Evolutionary conservation across 1,284 basidiomycete genomes (phyloP), one percentile per base, ranked within the genome.

Genomic region (Papiliotrema terrestris): DNA sequence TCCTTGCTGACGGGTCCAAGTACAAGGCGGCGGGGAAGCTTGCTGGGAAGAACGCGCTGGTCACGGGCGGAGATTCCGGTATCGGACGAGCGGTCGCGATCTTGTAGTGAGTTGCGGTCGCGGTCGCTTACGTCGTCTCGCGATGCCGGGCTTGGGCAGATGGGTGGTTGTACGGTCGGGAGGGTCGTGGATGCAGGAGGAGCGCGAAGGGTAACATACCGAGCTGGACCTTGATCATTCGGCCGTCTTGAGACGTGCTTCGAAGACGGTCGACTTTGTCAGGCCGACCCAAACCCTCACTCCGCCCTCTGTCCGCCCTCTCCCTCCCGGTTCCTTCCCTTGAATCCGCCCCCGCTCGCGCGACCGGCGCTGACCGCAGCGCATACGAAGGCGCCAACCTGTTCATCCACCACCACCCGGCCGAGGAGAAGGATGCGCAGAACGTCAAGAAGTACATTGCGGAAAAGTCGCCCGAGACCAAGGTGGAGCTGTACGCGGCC

Each of bases 381-480:
- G 83, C 83, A 0, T 72, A 83, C 25, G 84, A 85, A 69, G 84
- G 84, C 6, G 83, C 83, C 20, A 79, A 83, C 55, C 68, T 83
- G 35, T 80, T 83, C 2, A 67, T 85, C 42, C 75, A 79, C 41
- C 81, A 83, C 69, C 75, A 82, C 23, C 77, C 80, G 0, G 61
- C 74, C 13, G 80, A 86, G 66, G 72, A 81, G 62, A 63, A 80
- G 53, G 84, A 85, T 57, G 72, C 76, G 39, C 63, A 80, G 17
- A 63, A 76, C 49, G 75, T 81, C 58, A 70, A 76, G 41, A 67
- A 74, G 36, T 78, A 78, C 56, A 69, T 69, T 44, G 29, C 57
- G 1, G 62, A 69, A 45, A 56, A 61, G 9, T 78, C 80, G 19
- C 75, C 76, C 29, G 66, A 74, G n/a, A 61, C 74, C 53, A 79